A percentile compares a stretch with the other conserved stretches of the same genome.
These are phyloP conservation scores for Vitis hybrid DNA, from an alignment of 177 flowering plant species.

Conservation along the genomic window DNA sequence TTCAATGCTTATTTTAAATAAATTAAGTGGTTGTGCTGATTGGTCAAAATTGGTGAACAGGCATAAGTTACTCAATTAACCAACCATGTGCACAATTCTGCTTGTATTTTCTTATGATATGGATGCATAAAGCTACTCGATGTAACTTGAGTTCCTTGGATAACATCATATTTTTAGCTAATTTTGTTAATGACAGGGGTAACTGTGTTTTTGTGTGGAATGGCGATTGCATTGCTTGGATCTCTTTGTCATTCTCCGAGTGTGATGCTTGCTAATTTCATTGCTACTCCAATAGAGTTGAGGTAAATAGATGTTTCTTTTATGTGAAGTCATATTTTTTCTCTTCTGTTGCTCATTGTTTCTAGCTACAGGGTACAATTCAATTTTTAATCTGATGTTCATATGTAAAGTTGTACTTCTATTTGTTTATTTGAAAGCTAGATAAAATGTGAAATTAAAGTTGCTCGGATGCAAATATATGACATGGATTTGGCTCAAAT, in stretches of 20 bases:
- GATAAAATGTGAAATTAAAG: too few species aligned
- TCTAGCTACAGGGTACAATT: too few species aligned
- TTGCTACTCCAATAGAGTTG: slow-evolving; percentile 92
- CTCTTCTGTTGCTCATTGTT: not conserved
- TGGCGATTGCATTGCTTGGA: slow-evolving; percentile 84
- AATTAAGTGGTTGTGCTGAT: slow-evolving; percentile 1
- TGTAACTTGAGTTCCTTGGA: not conserved
- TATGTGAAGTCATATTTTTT: not conserved
- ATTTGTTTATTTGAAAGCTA: too few species aligned
- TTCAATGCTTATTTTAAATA: not conserved
- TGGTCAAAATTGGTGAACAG: not conserved
- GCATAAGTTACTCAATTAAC: too few species aligned
- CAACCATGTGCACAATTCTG: not conserved
- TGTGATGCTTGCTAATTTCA: slow-evolving; percentile 79
- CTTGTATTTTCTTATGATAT: not conserved
- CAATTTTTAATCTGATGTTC: too few species aligned
- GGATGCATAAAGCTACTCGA: not conserved
- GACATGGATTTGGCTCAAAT: too few species aligned
- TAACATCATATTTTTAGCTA: not conserved
- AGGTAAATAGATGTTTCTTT: slow-evolving; percentile 41
- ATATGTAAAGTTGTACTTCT: too few species aligned
- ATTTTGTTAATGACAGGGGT: slow-evolving; percentile 52
- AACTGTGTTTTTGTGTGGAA: slow-evolving; percentile 83
- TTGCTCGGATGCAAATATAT: too few species aligned
- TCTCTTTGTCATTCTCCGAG: slow-evolving; percentile 80